Evolutionary conservation across 1,284 basidiomycete species (phyloP).

Genomic region (Flammula alnicola): DNA sequence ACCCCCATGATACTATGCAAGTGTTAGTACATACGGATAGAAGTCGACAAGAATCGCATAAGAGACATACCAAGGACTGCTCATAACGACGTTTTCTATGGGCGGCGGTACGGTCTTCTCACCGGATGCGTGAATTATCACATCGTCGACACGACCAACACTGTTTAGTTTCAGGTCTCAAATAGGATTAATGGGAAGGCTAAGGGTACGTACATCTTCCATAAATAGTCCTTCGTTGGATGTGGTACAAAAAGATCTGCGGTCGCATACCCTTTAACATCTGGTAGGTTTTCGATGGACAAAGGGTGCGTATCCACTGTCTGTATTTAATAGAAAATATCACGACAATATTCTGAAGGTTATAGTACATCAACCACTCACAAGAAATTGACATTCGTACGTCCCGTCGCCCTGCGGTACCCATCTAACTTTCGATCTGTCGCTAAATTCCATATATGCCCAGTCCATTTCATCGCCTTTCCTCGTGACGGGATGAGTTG

Average conservation of each 20-base stretch:
- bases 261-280: slow-evolving; percentile 35
- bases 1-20: slow-evolving; percentile 33
- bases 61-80: slow-evolving; percentile 28
- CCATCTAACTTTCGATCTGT: slow-evolving; percentile 28
- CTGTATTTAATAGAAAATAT: slow-evolving; percentile 16
- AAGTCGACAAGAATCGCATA: background rate
- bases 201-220: slow-evolving; percentile 39
- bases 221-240: slow-evolving; percentile 46
- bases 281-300: slow-evolving; percentile 30
- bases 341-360: background rate
- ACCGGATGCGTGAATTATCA: slow-evolving; percentile 54
- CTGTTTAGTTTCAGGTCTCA: slow-evolving; percentile 21
- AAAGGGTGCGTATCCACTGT: slow-evolving; percentile 29
- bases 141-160: slow-evolving; percentile 52
- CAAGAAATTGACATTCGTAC: slow-evolving; percentile 33
- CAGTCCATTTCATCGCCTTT: slow-evolving; percentile 29
- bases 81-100: slow-evolving; percentile 36
- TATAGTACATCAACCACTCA: slow-evolving; percentile 11
- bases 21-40: background rate
- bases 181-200: background rate
- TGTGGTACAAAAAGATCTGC: slow-evolving; percentile 50
- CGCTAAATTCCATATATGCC: slow-evolving; percentile 31
- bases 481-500: slow-evolving; percentile 15
- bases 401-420: slow-evolving; percentile 34
- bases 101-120: slow-evolving; percentile 45